Base-by-base conservation (phyloP, 805 yeast genomes). In the Kluyveromyces nonfermentans region DNA sequence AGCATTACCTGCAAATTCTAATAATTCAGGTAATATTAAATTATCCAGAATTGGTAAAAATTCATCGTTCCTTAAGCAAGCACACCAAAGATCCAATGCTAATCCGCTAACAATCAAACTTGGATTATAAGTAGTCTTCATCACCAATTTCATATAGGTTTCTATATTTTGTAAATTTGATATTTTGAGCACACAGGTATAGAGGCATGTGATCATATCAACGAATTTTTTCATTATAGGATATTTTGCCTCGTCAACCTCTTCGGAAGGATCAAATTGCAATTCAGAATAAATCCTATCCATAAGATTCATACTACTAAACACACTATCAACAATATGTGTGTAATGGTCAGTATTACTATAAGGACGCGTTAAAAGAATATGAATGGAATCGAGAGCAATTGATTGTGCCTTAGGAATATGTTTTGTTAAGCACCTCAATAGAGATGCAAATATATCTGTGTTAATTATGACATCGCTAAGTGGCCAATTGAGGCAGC, bases 81-180 rank as follows among this genome's bases (percentile, higher is more conserved):
- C 77, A 48, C 95, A 87, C 98, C 98, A 94, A 68, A 93, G 83
- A 59, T 88, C 96, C 42, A 93, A 65, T 0, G 96, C 85, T 15
- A 93, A 71, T 0, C 96, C 96, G 41, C 95, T 82, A 2, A 90
- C 81, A n/a, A 90, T 82, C 44, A 93, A 71, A 54, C 95, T 85
- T 20, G 86, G 84, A 57, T 87, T 93, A 54, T 72, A 75, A 0
- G 96, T 85, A 1, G 96, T 86, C 37, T 80, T 74, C 36, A 93
- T 68, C 5, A 93, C 87, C 18, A 93, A 72, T 44, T 75, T 73
- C 50, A 88, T 71, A 58, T 86, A 93, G 41, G 74, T 77, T 25
- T 71, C 71, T 6, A 85, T 68, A 2, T 69, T 63, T 18, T 74
- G 75, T 38, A 52, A 46, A 41, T 64, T 59, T 9, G 64, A 68